Base-by-base conservation (phyloP, 192 early-diverging fungal genomes). In the Lobosporangium transversale region DNA sequence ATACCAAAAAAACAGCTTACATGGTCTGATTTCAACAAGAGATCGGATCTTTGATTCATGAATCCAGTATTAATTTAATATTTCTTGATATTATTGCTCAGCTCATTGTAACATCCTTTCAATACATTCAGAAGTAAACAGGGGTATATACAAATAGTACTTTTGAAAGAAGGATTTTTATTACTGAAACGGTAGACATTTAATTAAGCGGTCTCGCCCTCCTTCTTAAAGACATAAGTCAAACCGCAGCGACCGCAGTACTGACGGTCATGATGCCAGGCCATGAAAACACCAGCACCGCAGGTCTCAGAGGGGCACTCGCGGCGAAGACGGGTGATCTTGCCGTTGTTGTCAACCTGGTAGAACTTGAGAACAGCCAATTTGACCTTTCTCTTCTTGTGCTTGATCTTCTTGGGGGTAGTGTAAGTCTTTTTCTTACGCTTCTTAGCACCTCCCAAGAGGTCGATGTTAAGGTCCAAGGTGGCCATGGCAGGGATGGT, bases 391-490 rank as follows among this genome's bases (percentile, higher is more conserved):
- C 94, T 95, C 82, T 90, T 88, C 94, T 98, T 98, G 90, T 99
- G 96, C 82, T 95, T 92, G 80, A 95, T 95, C 91, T 98, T 98
- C 94, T 99, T 98, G 86, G 97, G 97, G 67, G 97, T 99, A 71
- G 96, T 99, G 93, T 99, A 98, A 66, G 90, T 93, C 96, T 99
- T 99, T 95, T 99, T 99, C 93, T 98, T 99, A 70, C 94, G 90
- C 93, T 99, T 98, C 94, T 99, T 98, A 86, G 84, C 95, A 91
- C 92, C 93, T 91, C 91, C 93, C 63, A 88, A 78, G 45, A 91
- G 83, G 83, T 43, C 71, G 76, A 76, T 80, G 73, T 66, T 80
- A 68, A 73, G 85, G 82, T 61, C 81, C 79, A 52, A 85, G 61
- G 75, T 84, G 59, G 70, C 59, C 64, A 67, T 73, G 45, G 66